These are phyloP conservation scores for Betula pendula DNA, from an alignment of 306 rosid genomes.

Conservation along the genomic window DNA sequence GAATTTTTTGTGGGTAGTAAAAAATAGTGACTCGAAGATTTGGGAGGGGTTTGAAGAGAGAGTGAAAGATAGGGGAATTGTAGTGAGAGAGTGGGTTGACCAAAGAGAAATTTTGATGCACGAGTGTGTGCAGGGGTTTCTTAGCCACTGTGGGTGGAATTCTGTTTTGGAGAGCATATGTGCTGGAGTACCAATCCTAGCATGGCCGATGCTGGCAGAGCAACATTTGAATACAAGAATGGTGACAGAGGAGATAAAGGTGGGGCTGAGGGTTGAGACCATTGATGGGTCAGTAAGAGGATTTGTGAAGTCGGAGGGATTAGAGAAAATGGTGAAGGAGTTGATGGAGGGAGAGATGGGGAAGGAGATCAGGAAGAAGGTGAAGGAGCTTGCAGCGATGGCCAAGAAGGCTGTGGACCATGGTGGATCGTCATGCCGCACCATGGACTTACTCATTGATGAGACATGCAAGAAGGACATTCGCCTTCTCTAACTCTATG, in stretches of 20 bases:
- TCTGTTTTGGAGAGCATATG: slow-evolving; percentile 49
- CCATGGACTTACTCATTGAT: slow-evolving; percentile 22
- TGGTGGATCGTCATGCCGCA: slow-evolving; percentile 43
- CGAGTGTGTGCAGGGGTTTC: slow-evolving; percentile 45
- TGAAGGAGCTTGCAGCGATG: slow-evolving; percentile 30
- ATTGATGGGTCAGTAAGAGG: slow-evolving; percentile 29
- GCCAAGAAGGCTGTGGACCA: slow-evolving; percentile 42
- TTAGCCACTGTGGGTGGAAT: slow-evolving; percentile 67
- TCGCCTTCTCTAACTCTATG: no score
- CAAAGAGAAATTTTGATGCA: slow-evolving; percentile 47
- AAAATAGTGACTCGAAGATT: slow-evolving; percentile 13
- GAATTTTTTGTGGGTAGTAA: slow-evolving; percentile 43
- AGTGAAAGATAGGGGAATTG: slow-evolving; percentile 35
- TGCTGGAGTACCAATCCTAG: slow-evolving; percentile 50
- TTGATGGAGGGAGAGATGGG: slow-evolving; percentile 51
- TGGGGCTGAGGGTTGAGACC: slow-evolving; percentile 40
- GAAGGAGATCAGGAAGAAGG: slow-evolving; percentile 33
- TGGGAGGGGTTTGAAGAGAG: slow-evolving; percentile 38
- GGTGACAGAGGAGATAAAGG: slow-evolving; percentile 53
- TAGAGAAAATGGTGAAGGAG: slow-evolving; percentile 38
- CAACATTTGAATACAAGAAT: slow-evolving; percentile 47
- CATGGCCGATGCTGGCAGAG: slow-evolving; percentile 52
- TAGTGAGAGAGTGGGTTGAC: slow-evolving; percentile 55
- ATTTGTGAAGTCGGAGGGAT: slow-evolving; percentile 40
- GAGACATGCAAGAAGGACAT: no score